Percentiles rank a stretch among this genome's conserved stretches.
phyloP scores from a whole-genome alignment of 331 rosid genomes.

The Quercus phellos region DNA sequence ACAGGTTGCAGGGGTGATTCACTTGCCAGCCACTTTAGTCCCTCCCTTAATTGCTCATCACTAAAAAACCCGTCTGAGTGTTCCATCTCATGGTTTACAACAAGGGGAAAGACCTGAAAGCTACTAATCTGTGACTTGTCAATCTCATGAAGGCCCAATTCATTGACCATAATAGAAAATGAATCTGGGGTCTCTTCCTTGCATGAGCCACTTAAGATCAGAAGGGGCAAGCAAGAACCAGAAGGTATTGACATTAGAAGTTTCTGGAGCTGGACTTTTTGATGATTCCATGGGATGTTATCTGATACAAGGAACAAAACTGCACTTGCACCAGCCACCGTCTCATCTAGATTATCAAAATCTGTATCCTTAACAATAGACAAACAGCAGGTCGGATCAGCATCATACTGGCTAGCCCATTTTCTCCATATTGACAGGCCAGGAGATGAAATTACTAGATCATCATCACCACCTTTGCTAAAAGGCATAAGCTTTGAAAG shows the following conservation, averaged over 20 bases:
- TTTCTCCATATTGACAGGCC: constrained; percentile 78
- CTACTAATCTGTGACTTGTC: constrained; percentile 56
- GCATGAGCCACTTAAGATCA: constrained; percentile 53
- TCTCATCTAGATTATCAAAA: constrained; percentile 41
- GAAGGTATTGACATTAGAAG: constrained; percentile 64
- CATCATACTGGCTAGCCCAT: constrained; percentile 44
- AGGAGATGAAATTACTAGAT: constrained; percentile 53
- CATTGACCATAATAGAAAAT: constrained; percentile 44
- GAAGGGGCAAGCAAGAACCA: constrained; percentile 74
- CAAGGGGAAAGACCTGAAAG: constrained; percentile 56
- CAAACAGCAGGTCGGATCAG: constrained; percentile 59
- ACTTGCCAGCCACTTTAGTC: constrained; percentile 81
- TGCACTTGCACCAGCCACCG: constrained; percentile 67
- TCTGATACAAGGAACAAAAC: constrained; percentile 65
- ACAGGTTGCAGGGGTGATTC: constrained; percentile 73
- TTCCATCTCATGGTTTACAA: constrained; percentile 44
- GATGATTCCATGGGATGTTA: constrained; percentile 59
- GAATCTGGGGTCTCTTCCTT: constrained; percentile 26
- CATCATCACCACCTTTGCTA: constrained; percentile 26
- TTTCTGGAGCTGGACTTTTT: constrained; percentile 53
- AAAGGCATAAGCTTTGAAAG: constrained; percentile 73
- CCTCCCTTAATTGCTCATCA: constrained; percentile 62
- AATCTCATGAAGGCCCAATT: constrained; percentile 57
- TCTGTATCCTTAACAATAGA: constrained; percentile 64
- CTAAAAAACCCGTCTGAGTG: constrained; percentile 61